phyloP scores from a whole-genome alignment of 2,329 filamentous ascomycete genomes.

The Fusarium penzigii region DNA sequence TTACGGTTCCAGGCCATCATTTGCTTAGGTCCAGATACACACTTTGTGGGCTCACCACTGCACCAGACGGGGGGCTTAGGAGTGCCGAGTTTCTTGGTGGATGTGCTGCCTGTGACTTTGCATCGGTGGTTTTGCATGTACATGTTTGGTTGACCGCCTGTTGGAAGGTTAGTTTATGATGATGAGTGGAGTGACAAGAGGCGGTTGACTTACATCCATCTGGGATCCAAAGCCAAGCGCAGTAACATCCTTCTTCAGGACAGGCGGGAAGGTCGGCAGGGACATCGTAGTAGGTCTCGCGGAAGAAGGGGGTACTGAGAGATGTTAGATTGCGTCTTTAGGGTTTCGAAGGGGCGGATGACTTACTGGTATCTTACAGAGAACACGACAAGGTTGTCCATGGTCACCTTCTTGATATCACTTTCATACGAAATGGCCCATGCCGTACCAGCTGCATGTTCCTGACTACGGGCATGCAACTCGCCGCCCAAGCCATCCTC shows the following conservation, averaged over 20 bases:
- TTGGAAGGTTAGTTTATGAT: not conserved
- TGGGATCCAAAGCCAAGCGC: conserved; percentile 34
- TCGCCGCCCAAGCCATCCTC: conserved; percentile 43
- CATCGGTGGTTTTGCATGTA: conserved; percentile 53
- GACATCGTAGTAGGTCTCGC: conserved; percentile 31
- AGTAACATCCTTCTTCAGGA: conserved; percentile 32
- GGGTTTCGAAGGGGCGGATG: not conserved
- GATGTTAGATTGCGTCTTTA: no score
- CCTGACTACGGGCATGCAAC: conserved; percentile 47
- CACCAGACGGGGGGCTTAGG: conserved; percentile 46
- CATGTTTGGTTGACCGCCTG: conserved; percentile 31
- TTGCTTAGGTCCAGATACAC: conserved; percentile 50
- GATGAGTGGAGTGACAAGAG: fast-evolving
- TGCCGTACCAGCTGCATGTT: conserved; percentile 46
- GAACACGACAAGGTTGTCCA: conserved; percentile 55
- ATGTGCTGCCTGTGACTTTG: conserved; percentile 45
- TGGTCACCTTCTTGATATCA: conserved; percentile 46
- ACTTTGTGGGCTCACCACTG: conserved; percentile 40
- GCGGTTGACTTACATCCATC: conserved; percentile 26
- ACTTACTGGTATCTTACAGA: conserved; percentile 45
- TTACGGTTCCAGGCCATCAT: conserved; percentile 50
- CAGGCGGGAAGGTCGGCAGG: conserved; percentile 30
- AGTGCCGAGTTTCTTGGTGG: conserved; percentile 41
- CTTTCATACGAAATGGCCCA: conserved; percentile 52
- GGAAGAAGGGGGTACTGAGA: conserved; percentile 31